Percentiles rank a stretch among this genome's conserved stretches.
Evolutionary conservation across 2,329 filamentous ascomycete genomes (phyloP).

Genomic region (Colletotrichum sp.): DNA sequence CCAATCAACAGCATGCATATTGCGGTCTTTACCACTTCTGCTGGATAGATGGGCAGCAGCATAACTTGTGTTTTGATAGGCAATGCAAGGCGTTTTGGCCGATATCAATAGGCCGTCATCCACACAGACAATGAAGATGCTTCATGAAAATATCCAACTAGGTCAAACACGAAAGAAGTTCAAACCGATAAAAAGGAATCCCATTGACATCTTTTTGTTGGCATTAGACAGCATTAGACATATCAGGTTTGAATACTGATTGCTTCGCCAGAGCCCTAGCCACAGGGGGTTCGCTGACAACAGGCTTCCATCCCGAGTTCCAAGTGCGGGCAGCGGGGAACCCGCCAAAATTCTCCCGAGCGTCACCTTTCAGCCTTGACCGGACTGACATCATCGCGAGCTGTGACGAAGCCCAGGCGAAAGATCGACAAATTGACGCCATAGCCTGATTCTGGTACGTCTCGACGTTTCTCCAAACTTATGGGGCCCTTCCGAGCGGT

Average conservation of each 20-base stretch:
- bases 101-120: neutral
- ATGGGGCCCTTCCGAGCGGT: neutral
- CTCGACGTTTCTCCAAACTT: neutral
- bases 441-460: conserved; percentile 5
- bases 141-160: neutral
- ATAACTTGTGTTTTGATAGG: neutral
- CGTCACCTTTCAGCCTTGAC: conserved; percentile 11
- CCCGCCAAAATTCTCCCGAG: conserved; percentile 6
- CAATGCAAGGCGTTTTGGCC: neutral
- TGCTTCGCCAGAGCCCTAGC: neutral
- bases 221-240: neutral
- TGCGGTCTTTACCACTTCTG: conserved; percentile 13
- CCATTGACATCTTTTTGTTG: neutral
- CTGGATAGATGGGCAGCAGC: conserved; percentile 11
- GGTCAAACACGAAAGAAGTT: neutral
- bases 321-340: conserved; percentile 12
- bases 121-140: neutral
- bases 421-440: conserved; percentile 18
- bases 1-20: conserved; percentile 9
- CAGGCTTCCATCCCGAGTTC: neutral
- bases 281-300: neutral
- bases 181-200: neutral
- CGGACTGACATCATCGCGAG: conserved; percentile 18
- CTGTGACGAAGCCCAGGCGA: conserved; percentile 13
- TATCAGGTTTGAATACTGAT: neutral